Evolutionary conservation across 2,329 filamentous ascomycete genomes (phyloP), one percentile per base, ranked within the genome.

Genomic region (Neophaeococcomyces mojaviensis): DNA sequence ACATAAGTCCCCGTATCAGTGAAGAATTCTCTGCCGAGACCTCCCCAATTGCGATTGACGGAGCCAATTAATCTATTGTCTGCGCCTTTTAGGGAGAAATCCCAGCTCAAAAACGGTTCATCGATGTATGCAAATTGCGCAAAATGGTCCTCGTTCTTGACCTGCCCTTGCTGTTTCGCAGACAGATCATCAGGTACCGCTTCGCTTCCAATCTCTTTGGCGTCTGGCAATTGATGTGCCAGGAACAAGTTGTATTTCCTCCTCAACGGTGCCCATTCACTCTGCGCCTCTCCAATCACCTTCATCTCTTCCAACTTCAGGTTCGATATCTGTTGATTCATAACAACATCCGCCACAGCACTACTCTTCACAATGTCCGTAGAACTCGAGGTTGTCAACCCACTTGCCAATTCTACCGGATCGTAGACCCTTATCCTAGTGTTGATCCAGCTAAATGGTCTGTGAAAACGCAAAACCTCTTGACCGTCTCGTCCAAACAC

Each of bases 1-100:
- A 75, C 78, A 56, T 83, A 83, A 1, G 81, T 75, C 35, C 79
- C 79, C 0, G 78, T 82, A 51, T 82, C 79, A 1, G 79, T 82
- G 59, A 83, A 82, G 15, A 82, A 67, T 52, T 83, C 79, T 10
- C 79, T 68, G 2, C 75, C 78, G 57, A 81, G 80, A 2, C 79
- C 79, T 15, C 62, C 68, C 54, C 82, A 83, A 54, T 81, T 77
- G 50, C 79, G 74, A 53, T 81, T 82, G 3, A 83, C 79, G 2
- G 73, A 77, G 34, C 79, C 79, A 44, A 82, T 71, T 10, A 78
- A 61, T 2, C 62, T 64, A 34, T 64, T 59, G 19, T 76, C 67
- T 43, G 73, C 69, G 2, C 72, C 70, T 28, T 68, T 69, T 3
- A 83, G 66, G 8, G 73, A 72, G 59, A 83, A 83, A 59, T 82